Conservation (phyloP, 495 filamentous ascomycete genomes). For the Hypoxylon fuscum region DNA sequence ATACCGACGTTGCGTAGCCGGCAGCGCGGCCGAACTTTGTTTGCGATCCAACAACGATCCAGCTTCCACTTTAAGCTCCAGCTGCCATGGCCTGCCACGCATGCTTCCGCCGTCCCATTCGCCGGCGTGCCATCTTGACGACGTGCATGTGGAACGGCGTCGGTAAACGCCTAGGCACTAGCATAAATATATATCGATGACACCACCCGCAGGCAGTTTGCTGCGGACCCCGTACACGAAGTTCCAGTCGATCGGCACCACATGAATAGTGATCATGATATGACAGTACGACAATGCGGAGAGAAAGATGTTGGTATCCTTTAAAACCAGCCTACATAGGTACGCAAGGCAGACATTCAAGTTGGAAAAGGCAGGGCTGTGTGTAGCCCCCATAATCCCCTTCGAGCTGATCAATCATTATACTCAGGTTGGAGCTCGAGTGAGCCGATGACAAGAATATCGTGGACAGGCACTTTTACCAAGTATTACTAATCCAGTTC, state of each 20-base stretch:
- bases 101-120: conserved; percentile 18
- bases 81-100: conserved; percentile 31
- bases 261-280: too few species aligned
- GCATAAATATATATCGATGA: neutral
- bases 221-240: conserved; percentile 1
- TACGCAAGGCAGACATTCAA: neutral
- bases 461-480: neutral
- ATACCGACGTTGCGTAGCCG: conserved; percentile 24
- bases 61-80: conserved; percentile 9
- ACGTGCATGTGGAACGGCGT: neutral
- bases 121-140: conserved; percentile 1
- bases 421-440: neutral
- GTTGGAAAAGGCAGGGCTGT: conserved; percentile 6
- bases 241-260: conserved; percentile 9
- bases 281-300: too few species aligned
- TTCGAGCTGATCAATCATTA: neutral
- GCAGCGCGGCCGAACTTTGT: conserved; percentile 20
- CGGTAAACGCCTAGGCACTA: conserved; percentile 11
- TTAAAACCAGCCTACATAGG: too few species aligned
- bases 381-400: conserved; percentile 1
- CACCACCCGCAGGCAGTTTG: conserved; percentile 11
- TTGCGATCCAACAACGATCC: too few species aligned
- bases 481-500: neutral
- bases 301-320: too few species aligned
- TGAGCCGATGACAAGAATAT: conserved; percentile 1